Evolutionary conservation across 2,329 filamentous ascomycete genomes (phyloP).

Genomic region (Fusarium brevicatenulatum): DNA sequence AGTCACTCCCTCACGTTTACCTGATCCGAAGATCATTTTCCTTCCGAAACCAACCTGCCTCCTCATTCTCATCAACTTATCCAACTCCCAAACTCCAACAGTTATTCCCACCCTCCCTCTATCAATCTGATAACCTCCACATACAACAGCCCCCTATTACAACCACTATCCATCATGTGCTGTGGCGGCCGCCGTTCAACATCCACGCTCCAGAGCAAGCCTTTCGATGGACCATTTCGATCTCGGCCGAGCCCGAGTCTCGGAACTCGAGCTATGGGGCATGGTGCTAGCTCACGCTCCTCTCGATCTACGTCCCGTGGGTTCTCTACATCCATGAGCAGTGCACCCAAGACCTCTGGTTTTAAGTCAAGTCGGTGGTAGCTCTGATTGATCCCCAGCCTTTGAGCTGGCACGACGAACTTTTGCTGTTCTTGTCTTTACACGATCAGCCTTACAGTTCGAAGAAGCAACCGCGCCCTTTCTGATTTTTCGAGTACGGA

Average conservation of each 20-base stretch:
- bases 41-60: neutral
- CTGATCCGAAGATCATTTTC: fast-evolving
- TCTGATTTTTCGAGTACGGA: neutral
- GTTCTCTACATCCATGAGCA: neutral
- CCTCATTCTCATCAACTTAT: neutral
- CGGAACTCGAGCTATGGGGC: neutral
- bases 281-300: neutral
- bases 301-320: too few species aligned
- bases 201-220: neutral
- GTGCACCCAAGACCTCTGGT: fast-evolving
- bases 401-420: neutral
- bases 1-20: neutral
- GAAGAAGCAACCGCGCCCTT: neutral
- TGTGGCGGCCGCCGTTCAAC: neutral
- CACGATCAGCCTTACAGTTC: fast-evolving
- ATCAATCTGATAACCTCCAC: too few species aligned
- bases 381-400: neutral
- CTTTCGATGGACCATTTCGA: neutral
- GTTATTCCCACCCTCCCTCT: too few species aligned
- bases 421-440: neutral
- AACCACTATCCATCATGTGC: neutral
- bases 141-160: neutral
- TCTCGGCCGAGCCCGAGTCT: neutral
- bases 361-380: neutral
- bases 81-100: too few species aligned